phyloP scores from a whole-genome alignment of 805 yeast species.

The Kluyveromyces dobzhanskii region DNA sequence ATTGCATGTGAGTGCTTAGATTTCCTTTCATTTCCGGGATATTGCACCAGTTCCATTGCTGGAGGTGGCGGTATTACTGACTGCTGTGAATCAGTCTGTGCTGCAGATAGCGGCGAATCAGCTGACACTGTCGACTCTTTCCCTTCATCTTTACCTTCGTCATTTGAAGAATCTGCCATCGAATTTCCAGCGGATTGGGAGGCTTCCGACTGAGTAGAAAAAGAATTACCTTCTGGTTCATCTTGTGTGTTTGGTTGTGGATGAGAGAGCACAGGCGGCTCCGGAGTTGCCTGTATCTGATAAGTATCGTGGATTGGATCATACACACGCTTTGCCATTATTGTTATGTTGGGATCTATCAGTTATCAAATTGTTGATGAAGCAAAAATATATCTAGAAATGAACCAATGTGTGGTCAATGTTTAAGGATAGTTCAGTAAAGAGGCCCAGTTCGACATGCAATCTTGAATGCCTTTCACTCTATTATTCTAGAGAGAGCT shows the following conservation, averaged over 20 bases:
- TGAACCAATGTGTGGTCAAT: too few species aligned
- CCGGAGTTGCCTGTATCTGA: conserved; percentile 12
- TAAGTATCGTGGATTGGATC: conserved; percentile 31
- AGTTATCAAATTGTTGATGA: too few species aligned
- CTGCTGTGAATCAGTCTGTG: background rate
- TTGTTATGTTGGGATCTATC: too few species aligned
- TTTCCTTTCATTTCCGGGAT: conserved; percentile 9
- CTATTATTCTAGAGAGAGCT: too few species aligned
- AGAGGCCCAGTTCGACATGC: too few species aligned
- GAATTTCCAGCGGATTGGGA: background rate
- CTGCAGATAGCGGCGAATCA: background rate
- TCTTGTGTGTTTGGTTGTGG: background rate
- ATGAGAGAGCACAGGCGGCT: conserved; percentile 1
- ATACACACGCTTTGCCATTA: conserved; percentile 27
- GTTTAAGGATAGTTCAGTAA: too few species aligned
- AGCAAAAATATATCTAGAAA: too few species aligned
- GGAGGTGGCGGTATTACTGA: background rate
- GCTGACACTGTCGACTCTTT: background rate
- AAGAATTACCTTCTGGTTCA: background rate
- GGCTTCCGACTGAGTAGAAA: conserved; percentile 2
- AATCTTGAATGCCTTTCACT: too few species aligned
- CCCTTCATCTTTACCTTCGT: background rate
- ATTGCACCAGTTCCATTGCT: background rate
- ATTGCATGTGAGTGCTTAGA: conserved; percentile 14
- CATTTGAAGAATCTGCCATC: too few species aligned